Evolutionary conservation across 2,329 filamentous ascomycete genomes (phyloP).

Genomic region (Myriosclerotinia scirpicola): DNA sequence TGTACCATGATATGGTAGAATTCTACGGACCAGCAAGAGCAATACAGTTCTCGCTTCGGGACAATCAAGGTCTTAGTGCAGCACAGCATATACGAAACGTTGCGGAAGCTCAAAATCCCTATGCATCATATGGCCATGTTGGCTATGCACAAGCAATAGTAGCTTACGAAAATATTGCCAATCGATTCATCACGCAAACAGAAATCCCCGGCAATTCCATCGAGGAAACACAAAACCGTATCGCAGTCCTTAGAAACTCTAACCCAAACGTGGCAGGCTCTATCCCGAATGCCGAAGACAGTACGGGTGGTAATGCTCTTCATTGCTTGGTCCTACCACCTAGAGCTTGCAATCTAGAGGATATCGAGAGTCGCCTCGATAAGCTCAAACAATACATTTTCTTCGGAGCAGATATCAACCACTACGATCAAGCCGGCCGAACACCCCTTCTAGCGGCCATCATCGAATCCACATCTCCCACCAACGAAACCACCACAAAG

Average conservation of each 20-base stretch:
- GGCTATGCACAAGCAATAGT: constrained; percentile 19
- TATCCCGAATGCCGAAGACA: constrained; percentile 6
- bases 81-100: constrained; percentile 20
- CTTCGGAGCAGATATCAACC: constrained; percentile 19
- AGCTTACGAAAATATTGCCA: constrained; percentile 20
- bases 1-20: constrained; percentile 17
- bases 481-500: constrained; percentile 12
- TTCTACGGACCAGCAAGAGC: constrained; percentile 13
- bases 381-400: constrained; percentile 12
- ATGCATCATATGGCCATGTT: constrained; percentile 16
- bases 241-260: constrained; percentile 7
- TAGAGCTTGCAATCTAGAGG: constrained; percentile 8
- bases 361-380: constrained; percentile 4
- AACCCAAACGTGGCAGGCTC: background rate
- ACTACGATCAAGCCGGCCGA: constrained; percentile 18
- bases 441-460: constrained; percentile 20
- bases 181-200: constrained; percentile 13
- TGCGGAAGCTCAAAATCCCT: constrained; percentile 15
- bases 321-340: constrained; percentile 6
- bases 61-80: constrained; percentile 20
- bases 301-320: constrained; percentile 6
- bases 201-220: background rate
- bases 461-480: background rate
- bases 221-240: constrained; percentile 13
- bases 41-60: constrained; percentile 18